Base-by-base conservation (phyloP, 177 flowering plant genomes). In the Tripterygium wilfordii region DNA sequence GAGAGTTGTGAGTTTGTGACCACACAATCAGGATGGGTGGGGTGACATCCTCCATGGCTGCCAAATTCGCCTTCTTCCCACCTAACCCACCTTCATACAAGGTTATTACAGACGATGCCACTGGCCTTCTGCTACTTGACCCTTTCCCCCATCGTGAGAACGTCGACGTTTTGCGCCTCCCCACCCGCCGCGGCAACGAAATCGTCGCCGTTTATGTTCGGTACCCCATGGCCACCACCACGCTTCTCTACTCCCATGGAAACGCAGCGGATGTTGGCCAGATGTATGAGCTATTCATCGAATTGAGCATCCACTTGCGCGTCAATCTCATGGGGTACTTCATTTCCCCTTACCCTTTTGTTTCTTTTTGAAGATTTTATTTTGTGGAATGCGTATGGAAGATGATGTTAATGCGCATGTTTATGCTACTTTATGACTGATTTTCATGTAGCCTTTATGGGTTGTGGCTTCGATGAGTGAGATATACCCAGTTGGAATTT, bases 31-130 rank as follows among this genome's bases (percentile, higher is more conserved):
- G n/a, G 12, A 80, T 91, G 98, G 98, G 98, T 9, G 98, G 92
- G 16, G 92, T 91, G 58, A 85, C 89, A 26, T 91, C 96, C 15
- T 88, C 95, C 10, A 82, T 91, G 92, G 98, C 98, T n/a, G 89
- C 98, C 7, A 91, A 88, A 53, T 63, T 91, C 16, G 98, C 98
- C 3, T 91, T 91, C 63, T 91, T 88, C 57, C 98, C 98, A 16
- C 98, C 98, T 3, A 85, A 60, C 53, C 96, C 98, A 8, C 90
- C 98, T 1, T 81, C 88, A 6, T 91, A 91, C 76, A 83, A 67
- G 65, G 42, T 91, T 16, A 39, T 74, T 19, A 62, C 39, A 2
- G 95, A 85, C 42, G 63, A 62, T 0, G 57, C 65, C 12, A 72
- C 87, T 32, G 85, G 83, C 8, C 72, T 88, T 19, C 36, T 75